Conservation (phyloP, 208 protist species). For the Trypanosomatidae sp. region DNA sequence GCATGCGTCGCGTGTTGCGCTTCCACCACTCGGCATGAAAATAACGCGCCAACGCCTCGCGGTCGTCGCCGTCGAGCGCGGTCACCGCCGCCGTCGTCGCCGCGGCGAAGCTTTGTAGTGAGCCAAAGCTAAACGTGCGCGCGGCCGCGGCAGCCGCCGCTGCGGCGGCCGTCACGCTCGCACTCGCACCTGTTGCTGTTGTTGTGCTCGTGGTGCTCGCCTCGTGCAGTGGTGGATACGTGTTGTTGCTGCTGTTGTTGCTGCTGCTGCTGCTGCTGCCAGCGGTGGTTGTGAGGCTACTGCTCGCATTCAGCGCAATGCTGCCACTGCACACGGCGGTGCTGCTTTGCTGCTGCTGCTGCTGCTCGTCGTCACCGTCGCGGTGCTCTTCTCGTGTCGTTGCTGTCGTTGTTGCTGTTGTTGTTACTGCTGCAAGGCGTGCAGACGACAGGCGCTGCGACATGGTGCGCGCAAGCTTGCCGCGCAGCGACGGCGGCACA, state of each 20-base stretch:
- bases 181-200: too few species aligned
- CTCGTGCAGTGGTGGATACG: not conserved
- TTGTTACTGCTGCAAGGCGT: not conserved
- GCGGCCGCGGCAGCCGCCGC: too few species aligned
- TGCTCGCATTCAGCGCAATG: not conserved
- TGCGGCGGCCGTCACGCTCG: too few species aligned
- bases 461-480: not conserved
- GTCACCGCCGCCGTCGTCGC: too few species aligned
- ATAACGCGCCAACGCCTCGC: conserved; percentile 22
- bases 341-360: not conserved
- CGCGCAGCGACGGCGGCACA: not conserved
- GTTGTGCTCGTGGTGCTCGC: too few species aligned
- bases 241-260: not conserved
- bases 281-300: not conserved
- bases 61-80: too few species aligned
- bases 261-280: not conserved
- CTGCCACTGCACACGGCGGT: too few species aligned
- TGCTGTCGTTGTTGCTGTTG: conserved; percentile 1
- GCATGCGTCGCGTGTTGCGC: conserved; percentile 54
- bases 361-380: not conserved
- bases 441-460: not conserved
- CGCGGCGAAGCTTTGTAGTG: too few species aligned
- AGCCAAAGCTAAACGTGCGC: too few species aligned
- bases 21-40: conserved; percentile 66
- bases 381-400: not conserved